Evolutionary conservation across 306 rosid species (phyloP), one percentile per base, ranked within the genome.

Genomic region (Cucurbita argyrosperma): DNA sequence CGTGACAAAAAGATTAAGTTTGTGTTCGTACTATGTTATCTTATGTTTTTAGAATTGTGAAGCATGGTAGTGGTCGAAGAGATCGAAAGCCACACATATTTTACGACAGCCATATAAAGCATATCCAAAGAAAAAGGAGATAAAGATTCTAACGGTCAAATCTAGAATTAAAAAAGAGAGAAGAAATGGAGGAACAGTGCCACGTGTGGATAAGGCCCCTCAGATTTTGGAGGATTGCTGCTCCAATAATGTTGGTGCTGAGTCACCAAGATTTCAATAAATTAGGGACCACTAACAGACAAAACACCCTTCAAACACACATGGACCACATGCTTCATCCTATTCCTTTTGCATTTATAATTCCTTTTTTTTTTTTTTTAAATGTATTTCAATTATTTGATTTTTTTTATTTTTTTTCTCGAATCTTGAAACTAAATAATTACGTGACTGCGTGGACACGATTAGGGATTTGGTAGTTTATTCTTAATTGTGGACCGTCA

Each of bases 241-340:
- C 74, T 69, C 74, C 74, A 68, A 68, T 68, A 68, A 68, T 69
- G 57, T 69, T 21, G 74, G 58, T 69, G 58, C 45, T 46, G 74
- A 49, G 58, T 49, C 74, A 26, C 13, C 0, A 3, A 12, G 40
- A 67, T 50, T 15, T 15, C 16, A 38, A 0, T 13, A 12, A 61
- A 61, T 4, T 12, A 37, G 69, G 47, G 69, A 62, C 46, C 46
- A 38, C 47, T 35, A 62, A 62, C 18, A 37, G 66, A 62, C 69
- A 62, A 62, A 62, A 62, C 6, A 62, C 6, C 49, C 46, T 9
- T 38, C 16, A 12, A 38, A 61, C n/a, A 64, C 35, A 64, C 71
- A 40, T 18, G 71, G 71, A 64, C 71, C 71, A 64, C 51, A 64
- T 40, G 71, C 51, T 13, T 49, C 71, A 64, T 64, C 12, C 59